Conservation (phyloP, 2,329 filamentous ascomycete species). For the Aspergillus ochraceoroseus region DNA sequence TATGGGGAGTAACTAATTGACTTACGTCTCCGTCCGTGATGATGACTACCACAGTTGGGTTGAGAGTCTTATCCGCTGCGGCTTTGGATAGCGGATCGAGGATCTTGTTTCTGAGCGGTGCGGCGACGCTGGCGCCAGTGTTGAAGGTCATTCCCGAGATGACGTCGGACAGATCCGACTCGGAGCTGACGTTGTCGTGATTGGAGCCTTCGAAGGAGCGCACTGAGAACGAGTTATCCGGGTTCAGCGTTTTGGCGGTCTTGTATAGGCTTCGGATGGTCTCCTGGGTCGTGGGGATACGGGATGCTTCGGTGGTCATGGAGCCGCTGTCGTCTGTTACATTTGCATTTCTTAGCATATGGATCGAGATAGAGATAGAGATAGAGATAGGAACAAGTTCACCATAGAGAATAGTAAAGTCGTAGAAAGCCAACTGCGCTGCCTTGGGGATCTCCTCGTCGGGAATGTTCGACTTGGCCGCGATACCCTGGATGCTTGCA, state of each 20-base stretch:
- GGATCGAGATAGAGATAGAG: too few species aligned
- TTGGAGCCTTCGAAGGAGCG: constrained; percentile 4
- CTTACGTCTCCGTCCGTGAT: constrained; percentile 6
- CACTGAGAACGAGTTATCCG: constrained; percentile 1
- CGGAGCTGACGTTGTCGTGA: constrained; percentile 1
- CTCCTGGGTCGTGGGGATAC: constrained; percentile 3
- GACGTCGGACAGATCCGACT: background rate
- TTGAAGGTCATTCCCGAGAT: constrained; percentile 1
- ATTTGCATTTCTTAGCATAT: background rate
- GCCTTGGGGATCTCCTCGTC: constrained; percentile 3
- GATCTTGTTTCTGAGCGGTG: constrained; percentile 1
- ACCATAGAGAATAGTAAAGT: constrained; percentile 8
- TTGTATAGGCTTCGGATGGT: constrained; percentile 6
- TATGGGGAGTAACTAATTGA: background rate
- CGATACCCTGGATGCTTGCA: constrained; percentile 3
- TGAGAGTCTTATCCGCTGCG: background rate
- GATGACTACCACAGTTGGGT: constrained; percentile 2
- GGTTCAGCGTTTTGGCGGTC: constrained; percentile 4
- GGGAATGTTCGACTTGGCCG: background rate
- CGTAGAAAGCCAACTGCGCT: constrained; percentile 7
- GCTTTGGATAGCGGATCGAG: constrained; percentile 1
- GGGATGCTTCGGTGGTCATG: constrained; percentile 2
- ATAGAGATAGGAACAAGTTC: background rate
- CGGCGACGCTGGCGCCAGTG: constrained; percentile 3
- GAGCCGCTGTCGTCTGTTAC: constrained; percentile 8